phyloP scores from a whole-genome alignment of 345 rosid species.

The Citrus australasica region DNA sequence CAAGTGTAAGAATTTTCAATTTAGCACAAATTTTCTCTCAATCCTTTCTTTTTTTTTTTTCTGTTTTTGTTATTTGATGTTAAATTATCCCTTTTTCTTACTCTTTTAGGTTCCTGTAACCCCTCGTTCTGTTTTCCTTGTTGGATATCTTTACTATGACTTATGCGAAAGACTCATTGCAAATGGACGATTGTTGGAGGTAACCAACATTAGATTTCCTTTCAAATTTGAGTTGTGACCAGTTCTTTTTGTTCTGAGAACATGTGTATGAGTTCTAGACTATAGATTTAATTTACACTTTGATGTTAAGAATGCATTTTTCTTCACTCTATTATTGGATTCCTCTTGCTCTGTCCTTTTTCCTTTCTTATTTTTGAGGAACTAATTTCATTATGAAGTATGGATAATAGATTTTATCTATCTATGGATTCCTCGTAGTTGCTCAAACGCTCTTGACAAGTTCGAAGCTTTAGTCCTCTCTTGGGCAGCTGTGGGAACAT shows the following conservation, averaged over 20 bases:
- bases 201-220: conserved; percentile 24
- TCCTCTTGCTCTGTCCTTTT: too few species aligned
- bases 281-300: neutral
- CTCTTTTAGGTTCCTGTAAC: conserved; percentile 51
- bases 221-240: neutral
- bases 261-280: neutral
- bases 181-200: conserved; percentile 70
- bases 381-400: neutral
- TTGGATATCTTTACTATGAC: conserved; percentile 80
- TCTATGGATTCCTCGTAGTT: neutral
- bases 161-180: conserved; percentile 62
- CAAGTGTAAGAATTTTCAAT: conserved; percentile 48
- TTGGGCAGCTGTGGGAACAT: neutral
- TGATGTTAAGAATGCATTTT: neutral
- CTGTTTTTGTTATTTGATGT: conserved; percentile 3
- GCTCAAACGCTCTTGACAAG: neutral
- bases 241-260: neutral
- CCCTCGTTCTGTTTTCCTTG: conserved; percentile 51
- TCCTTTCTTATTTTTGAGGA: too few species aligned
- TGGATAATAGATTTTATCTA: neutral
- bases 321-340: neutral
- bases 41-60: neutral
- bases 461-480: neutral
- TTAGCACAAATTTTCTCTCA: neutral
- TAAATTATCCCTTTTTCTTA: conserved; percentile 2